A percentile compares a stretch with the other conserved stretches of the same genome.
phyloP scores from a whole-genome alignment of 768 basidiomycete species.

The Naematelia aurantialba region DNA sequence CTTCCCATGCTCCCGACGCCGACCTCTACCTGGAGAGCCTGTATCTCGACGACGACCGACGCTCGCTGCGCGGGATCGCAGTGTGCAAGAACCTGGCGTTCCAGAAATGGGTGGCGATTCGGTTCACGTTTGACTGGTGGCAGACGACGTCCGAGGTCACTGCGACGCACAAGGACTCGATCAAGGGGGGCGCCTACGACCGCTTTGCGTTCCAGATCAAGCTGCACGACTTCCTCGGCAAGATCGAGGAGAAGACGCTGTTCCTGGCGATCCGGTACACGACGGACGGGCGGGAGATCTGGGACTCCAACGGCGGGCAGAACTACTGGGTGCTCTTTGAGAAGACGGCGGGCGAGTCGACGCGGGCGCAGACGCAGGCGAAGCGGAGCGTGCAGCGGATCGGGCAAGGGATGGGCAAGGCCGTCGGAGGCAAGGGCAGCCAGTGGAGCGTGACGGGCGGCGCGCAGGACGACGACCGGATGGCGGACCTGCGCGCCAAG shows the following conservation, averaged over 20 bases:
- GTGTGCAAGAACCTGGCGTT: constrained; percentile 81
- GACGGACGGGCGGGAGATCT: constrained; percentile 70
- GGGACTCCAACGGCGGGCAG: constrained; percentile 81
- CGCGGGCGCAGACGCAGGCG: not conserved
- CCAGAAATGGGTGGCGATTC: constrained; percentile 77
- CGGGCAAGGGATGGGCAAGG: constrained; percentile 42
- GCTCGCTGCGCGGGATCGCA: constrained; percentile 65
- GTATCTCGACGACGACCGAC: constrained; percentile 51
- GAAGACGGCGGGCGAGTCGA: constrained; percentile 28
- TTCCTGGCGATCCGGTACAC: constrained; percentile 65
- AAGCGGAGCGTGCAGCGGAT: constrained; percentile 21
- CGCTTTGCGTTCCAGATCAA: constrained; percentile 50
- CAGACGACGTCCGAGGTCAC: constrained; percentile 92
- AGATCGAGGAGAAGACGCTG: constrained; percentile 76
- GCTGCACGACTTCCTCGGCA: constrained; percentile 71
- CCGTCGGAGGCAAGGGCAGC: constrained; percentile 36
- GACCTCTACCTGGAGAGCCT: constrained; percentile 54
- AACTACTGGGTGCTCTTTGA: constrained; percentile 76
- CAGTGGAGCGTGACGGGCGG: constrained; percentile 53
- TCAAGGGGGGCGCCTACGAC: constrained; percentile 47
- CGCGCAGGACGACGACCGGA: constrained; percentile 52
- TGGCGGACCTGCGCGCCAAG: constrained; percentile 63
- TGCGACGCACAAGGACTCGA: constrained; percentile 62
- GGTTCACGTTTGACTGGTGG: constrained; percentile 93
- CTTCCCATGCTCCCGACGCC: constrained; percentile 46